phyloP scores from a whole-genome alignment of 495 filamentous ascomycete genomes.

The Cenococcum geophilum region DNA sequence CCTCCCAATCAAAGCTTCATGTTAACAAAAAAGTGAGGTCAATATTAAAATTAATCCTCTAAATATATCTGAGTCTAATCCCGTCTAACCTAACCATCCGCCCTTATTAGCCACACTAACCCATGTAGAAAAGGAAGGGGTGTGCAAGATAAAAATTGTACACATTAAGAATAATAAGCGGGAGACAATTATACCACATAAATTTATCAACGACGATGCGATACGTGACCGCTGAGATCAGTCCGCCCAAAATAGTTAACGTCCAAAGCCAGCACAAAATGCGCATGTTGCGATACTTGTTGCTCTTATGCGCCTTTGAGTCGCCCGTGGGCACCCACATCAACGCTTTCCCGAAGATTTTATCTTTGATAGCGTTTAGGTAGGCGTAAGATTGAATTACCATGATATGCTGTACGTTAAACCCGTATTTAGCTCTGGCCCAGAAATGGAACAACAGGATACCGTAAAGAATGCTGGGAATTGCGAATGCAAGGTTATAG shows the following conservation, averaged over 20 bases:
- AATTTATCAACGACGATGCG: slow-evolving; percentile 8
- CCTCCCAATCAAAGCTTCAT: no score
- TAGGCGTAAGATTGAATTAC: slow-evolving; percentile 33
- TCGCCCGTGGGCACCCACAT: slow-evolving; percentile 30
- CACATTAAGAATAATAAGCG: slow-evolving; percentile 19
- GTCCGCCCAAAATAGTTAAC: slow-evolving; percentile 16
- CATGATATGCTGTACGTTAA: slow-evolving; percentile 32
- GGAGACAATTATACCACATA: slow-evolving; percentile 14
- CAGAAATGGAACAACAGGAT: slow-evolving; percentile 26
- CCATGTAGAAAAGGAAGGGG: slow-evolving; percentile 17
- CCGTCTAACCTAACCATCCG: no score
- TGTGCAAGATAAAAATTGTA: slow-evolving; percentile 25
- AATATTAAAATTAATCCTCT: no score
- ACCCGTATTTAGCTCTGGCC: slow-evolving; percentile 28
- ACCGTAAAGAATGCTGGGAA: slow-evolving; percentile 28
- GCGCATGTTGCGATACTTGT: slow-evolving; percentile 34
- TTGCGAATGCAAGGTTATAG: slow-evolving; percentile 33
- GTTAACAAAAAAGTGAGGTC: no score
- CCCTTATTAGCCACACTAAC: no score
- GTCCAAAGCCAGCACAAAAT: slow-evolving; percentile 31
- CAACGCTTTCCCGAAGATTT: slow-evolving; percentile 24
- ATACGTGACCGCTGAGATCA: slow-evolving; percentile 22
- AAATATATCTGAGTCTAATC: no score
- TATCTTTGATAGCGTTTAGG: slow-evolving; percentile 29
- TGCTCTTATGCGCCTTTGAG: slow-evolving; percentile 28